Base-by-base conservation (phyloP, 257 asterid genomes). In the Mentha longifolia region DNA sequence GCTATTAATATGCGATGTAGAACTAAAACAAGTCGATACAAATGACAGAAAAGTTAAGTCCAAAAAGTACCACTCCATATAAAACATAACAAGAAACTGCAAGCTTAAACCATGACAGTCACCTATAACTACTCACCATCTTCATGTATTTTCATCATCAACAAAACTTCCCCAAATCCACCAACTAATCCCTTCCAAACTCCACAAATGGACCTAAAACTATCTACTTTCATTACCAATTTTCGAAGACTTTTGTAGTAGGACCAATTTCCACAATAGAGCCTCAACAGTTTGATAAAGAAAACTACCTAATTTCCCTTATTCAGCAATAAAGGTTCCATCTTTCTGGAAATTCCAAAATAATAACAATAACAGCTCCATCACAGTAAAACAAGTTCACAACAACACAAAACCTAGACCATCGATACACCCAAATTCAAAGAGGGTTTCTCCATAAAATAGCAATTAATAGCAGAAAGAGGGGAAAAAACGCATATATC, bases 101-200 rank as follows among this genome's bases (percentile, higher is more conserved):
- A n/a, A n/a, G n/a, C n/a, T n/a, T n/a, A 12, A 9, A 47, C 72
- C 39, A 16, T 25, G 67, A 78, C 46, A 73, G 61, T 35, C 51
- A 12, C 68, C 60, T 30, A 45, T 16, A 39, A 70, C 82, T 51
- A 61, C 72, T 54, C 51, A 68, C 60, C 56, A 61, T 77, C 51
- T 39, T 51, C 72, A 14, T 13, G 49, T 8, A 42, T 61, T 28
- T 25, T 41, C 20, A 28, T 35, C 33, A 47, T 42, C 41, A 14
- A 19, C 25, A 57, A 25, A 56, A 25, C 39, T 54, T 13, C 14
- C 54, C 60, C 42, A 72, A 67, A 20, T 61, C 35, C 31, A 58
- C 46, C 39, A 51, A 54, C 14, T 22, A 20, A 20, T 54, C 33
- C 5, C 60, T 54, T 56, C 61, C 8, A n/a, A 56, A 55, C 25